These are phyloP conservation scores for Hypoxylon intermedium DNA, from an alignment of 495 filamentous ascomycete species.

Conservation along the genomic window DNA sequence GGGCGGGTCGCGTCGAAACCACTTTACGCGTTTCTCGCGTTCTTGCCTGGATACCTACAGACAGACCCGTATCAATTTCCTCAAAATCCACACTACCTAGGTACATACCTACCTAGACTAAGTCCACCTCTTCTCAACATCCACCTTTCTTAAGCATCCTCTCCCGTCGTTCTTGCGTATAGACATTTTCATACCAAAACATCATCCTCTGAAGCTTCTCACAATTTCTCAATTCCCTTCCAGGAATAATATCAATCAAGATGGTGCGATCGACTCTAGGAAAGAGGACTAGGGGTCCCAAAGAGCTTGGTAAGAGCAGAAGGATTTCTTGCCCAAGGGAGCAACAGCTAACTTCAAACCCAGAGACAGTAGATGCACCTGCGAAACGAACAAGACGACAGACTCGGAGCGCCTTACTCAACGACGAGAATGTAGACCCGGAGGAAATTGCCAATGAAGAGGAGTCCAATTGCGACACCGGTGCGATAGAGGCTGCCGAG, in stretches of 20 bases:
- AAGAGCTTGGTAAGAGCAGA: slow-evolving; percentile 63
- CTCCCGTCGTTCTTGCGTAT: slow-evolving; percentile 3
- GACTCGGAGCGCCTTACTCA: slow-evolving; percentile 44
- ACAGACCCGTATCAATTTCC: too few relatives aligned
- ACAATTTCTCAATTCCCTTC: slow-evolving; percentile 6
- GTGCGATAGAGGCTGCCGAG: slow-evolving; percentile 13
- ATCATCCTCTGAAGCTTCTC: slow-evolving; percentile 1
- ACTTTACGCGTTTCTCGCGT: too few relatives aligned
- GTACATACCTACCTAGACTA: too few relatives aligned
- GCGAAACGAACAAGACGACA: slow-evolving; percentile 68
- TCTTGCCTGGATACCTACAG: too few relatives aligned
- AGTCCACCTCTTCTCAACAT: too few relatives aligned
- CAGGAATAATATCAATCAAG: slow-evolving; percentile 32
- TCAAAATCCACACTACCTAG: too few relatives aligned
- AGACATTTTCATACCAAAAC: slow-evolving; percentile 2
- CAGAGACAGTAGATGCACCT: slow-evolving; percentile 47
- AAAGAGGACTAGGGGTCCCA: slow-evolving; percentile 71
- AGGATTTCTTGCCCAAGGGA: slow-evolving; percentile 33
- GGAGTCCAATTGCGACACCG: slow-evolving; percentile 47
- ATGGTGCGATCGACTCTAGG: slow-evolving; percentile 74
- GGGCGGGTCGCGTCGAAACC: too few relatives aligned
- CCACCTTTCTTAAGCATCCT: too few relatives aligned
- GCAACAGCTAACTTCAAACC: slow-evolving; percentile 46
- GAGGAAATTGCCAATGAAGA: slow-evolving; percentile 49
- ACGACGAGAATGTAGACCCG: slow-evolving; percentile 61